A percentile compares a stretch with the other conserved stretches of the same genome.
phyloP scores from a whole-genome alignment of 2,329 filamentous ascomycete genomes.

The Sarocladium strictum region DNA sequence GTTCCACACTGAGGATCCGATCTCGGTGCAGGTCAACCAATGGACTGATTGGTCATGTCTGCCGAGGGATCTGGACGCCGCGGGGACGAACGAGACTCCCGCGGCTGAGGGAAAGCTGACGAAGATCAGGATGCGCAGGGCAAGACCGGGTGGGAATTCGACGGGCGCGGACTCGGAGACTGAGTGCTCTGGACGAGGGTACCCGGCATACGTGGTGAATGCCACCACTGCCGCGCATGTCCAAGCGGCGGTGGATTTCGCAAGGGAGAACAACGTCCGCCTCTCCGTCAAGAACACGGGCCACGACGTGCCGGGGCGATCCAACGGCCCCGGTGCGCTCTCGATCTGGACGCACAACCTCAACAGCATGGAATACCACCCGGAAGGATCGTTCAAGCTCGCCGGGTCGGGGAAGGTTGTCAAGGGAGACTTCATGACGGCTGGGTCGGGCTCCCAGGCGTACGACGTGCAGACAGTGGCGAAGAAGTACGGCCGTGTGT shows the following conservation, averaged over 20 bases:
- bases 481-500: slow-evolving; percentile 35
- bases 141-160: neutral
- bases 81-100: slow-evolving; percentile 24
- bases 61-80: slow-evolving; percentile 26
- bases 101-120: neutral
- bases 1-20: slow-evolving; percentile 22
- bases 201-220: slow-evolving; percentile 30
- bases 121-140: neutral
- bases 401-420: slow-evolving; percentile 25
- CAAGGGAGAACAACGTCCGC: neutral
- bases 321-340: slow-evolving; percentile 42
- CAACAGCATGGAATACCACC: slow-evolving; percentile 29
- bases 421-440: slow-evolving; percentile 41
- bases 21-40: slow-evolving; percentile 32
- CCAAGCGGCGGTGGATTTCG: slow-evolving; percentile 3
- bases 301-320: slow-evolving; percentile 32
- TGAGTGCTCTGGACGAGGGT: slow-evolving; percentile 16
- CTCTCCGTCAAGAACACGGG: slow-evolving; percentile 5
- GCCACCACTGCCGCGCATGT: slow-evolving; percentile 23
- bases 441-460: slow-evolving; percentile 47
- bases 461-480: slow-evolving; percentile 40
- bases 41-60: slow-evolving; percentile 46
- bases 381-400: slow-evolving; percentile 20
- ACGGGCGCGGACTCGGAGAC: neutral
- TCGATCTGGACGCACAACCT: slow-evolving; percentile 49